Evolutionary conservation across 73 alveolate species (phyloP).

Genomic region (Durusdinium trenchii): DNA sequence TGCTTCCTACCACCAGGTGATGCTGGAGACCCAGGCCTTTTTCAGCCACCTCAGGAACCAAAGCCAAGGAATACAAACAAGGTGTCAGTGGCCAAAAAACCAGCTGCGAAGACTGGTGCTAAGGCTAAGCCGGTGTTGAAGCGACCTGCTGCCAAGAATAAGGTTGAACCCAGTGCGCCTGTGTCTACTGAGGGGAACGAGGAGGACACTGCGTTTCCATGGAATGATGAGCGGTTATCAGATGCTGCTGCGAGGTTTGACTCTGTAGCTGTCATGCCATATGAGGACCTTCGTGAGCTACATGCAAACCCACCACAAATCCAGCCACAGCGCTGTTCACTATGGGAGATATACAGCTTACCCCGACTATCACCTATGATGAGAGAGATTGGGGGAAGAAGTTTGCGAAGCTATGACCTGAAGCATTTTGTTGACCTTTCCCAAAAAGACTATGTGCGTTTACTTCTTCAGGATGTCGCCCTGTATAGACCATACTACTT

Average conservation of each 20-base stretch:
- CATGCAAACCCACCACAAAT: neutral
- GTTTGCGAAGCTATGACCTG: neutral
- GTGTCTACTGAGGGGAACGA: neutral
- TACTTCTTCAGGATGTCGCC: neutral
- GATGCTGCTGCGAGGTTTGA: neutral
- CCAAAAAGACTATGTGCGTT: neutral
- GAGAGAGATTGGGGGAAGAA: neutral
- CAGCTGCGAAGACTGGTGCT: neutral
- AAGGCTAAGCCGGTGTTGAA: too few species aligned
- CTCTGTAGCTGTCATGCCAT: neutral
- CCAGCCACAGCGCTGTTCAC: neutral
- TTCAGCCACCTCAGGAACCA: neutral
- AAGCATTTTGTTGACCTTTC: neutral
- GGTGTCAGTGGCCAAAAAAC: neutral
- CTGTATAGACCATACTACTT: neutral
- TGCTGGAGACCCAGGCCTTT: neutral
- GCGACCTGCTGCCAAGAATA: too few species aligned
- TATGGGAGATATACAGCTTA: neutral
- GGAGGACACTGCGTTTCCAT: neutral
- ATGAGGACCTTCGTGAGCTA: conserved; percentile 2
- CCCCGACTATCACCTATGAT: neutral
- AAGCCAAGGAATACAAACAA: neutral
- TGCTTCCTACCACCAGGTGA: neutral
- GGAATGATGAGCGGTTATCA: neutral
- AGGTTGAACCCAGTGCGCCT: too few species aligned